phyloP scores from a whole-genome alignment of 306 rosid species.

The Cicer yamashitae region DNA sequence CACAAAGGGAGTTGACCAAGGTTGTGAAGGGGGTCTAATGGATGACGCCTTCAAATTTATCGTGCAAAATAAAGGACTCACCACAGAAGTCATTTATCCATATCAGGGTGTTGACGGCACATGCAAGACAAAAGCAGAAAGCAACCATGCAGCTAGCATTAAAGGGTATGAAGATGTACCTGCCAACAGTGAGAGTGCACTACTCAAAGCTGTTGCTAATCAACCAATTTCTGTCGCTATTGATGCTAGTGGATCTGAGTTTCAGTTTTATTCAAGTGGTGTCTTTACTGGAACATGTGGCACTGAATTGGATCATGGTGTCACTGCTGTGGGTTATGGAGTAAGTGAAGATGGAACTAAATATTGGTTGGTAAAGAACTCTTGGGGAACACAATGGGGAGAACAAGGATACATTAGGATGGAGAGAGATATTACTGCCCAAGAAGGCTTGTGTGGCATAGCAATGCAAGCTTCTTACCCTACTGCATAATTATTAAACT shows the following conservation, averaged over 20 bases:
- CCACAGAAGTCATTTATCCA: slow-evolving; percentile 42
- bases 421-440: slow-evolving; percentile 42
- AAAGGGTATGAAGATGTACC: slow-evolving; percentile 50
- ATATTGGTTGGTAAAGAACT: slow-evolving; percentile 52
- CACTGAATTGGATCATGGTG: slow-evolving; percentile 50
- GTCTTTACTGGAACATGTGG: slow-evolving; percentile 47
- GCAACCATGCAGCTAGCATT: slow-evolving; percentile 41
- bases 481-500: slow-evolving; percentile 27
- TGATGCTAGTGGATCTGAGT: slow-evolving; percentile 48
- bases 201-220: slow-evolving; percentile 48
- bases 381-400: slow-evolving; percentile 50
- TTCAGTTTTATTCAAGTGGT: slow-evolving; percentile 48
- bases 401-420: slow-evolving; percentile 51
- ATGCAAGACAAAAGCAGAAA: slow-evolving; percentile 26
- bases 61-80: slow-evolving; percentile 42
- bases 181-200: slow-evolving; percentile 45
- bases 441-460: slow-evolving; percentile 49
- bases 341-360: slow-evolving; percentile 6
- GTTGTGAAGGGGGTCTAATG: slow-evolving; percentile 50
- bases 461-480: slow-evolving; percentile 52
- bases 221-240: slow-evolving; percentile 53
- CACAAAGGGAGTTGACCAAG: slow-evolving; percentile 47
- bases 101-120: slow-evolving; percentile 40
- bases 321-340: slow-evolving; percentile 51
- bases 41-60: slow-evolving; percentile 53